These are phyloP conservation scores for Fomitopsis betulina DNA, from an alignment of 1,284 basidiomycete species.

Conservation along the genomic window DNA sequence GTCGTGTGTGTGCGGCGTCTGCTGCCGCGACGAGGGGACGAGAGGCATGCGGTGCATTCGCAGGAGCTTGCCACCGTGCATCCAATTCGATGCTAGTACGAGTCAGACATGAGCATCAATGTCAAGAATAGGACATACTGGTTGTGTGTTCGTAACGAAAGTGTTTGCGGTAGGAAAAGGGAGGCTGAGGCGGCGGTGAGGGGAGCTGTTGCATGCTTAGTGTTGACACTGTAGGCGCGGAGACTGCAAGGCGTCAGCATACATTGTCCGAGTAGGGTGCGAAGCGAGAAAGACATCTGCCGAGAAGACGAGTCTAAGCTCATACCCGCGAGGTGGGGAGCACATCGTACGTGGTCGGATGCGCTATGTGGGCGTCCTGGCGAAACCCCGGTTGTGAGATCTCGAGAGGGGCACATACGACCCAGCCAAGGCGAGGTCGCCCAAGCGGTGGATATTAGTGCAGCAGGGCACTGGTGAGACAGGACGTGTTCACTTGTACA, in stretches of 20 bases:
- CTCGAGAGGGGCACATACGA: too few species aligned
- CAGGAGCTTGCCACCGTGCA: slow-evolving; percentile 74
- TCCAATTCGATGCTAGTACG: slow-evolving; percentile 79
- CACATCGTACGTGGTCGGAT: too few species aligned
- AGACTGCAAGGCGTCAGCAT: neutral
- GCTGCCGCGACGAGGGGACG: slow-evolving; percentile 10
- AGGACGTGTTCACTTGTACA: too few species aligned
- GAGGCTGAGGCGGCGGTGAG: slow-evolving; percentile 8
- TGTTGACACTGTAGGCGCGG: neutral
- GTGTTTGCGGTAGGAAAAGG: slow-evolving; percentile 61
- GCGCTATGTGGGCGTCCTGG: too few species aligned
- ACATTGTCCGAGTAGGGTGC: too few species aligned
- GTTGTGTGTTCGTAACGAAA: slow-evolving; percentile 80
- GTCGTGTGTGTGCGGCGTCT: slow-evolving; percentile 6
- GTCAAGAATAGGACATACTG: slow-evolving; percentile 33
- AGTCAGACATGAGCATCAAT: neutral
- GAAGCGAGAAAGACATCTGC: too few species aligned
- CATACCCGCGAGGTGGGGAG: too few species aligned
- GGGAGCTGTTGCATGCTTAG: slow-evolving; percentile 4
- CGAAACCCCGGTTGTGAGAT: too few species aligned
- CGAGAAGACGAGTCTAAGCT: too few species aligned
- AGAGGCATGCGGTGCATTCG: slow-evolving; percentile 64
- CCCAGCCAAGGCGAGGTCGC: too few species aligned
- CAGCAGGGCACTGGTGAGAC: too few species aligned
- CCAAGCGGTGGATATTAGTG: too few species aligned